Evolutionary conservation across 768 basidiomycete species (phyloP).

Genomic region (Naganishia onofrii): DNA sequence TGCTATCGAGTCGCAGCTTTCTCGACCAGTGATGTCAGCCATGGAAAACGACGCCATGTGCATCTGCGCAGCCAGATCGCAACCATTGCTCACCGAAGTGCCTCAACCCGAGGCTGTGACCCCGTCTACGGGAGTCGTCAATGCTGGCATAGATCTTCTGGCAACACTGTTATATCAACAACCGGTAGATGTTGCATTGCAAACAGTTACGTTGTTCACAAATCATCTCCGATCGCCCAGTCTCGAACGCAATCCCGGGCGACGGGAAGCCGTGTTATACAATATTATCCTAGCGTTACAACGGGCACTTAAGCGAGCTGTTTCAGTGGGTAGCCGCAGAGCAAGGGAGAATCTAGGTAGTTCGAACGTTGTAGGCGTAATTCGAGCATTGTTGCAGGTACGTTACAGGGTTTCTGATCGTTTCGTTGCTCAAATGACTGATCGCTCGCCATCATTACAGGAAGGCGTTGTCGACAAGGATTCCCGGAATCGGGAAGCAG

Average conservation of each 20-base stretch:
- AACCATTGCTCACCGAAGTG: conserved; percentile 33
- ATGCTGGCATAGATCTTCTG: conserved; percentile 85
- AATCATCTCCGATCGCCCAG: conserved; percentile 65
- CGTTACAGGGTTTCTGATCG: conserved; percentile 47
- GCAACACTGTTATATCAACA: conserved; percentile 74
- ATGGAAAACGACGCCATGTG: conserved; percentile 81
- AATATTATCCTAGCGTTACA: conserved; percentile 76
- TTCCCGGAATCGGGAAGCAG: conserved; percentile 67
- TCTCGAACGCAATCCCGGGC: conserved; percentile 79
- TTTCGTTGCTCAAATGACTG: conserved; percentile 13
- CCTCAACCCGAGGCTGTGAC: conserved; percentile 59
- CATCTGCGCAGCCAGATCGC: conserved; percentile 55
- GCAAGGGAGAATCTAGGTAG: conserved; percentile 43
- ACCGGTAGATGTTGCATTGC: conserved; percentile 57
- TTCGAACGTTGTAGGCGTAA: conserved; percentile 36
- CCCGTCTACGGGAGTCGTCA: conserved; percentile 75
- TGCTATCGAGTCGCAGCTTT: conserved; percentile 71
- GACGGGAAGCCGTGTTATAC: conserved; percentile 76
- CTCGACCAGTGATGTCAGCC: conserved; percentile 74
- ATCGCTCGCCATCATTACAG: conserved; percentile 54
- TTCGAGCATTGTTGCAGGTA: conserved; percentile 23
- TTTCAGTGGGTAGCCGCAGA: conserved; percentile 37
- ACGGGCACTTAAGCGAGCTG: conserved; percentile 59
- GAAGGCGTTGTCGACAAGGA: conserved; percentile 77
- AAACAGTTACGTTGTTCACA: conserved; percentile 49